A percentile compares a stretch with the other conserved stretches of the same genome.
These are phyloP conservation scores for Penicillium samsonianum DNA, from an alignment of 495 filamentous ascomycete genomes.

Conservation along the genomic window DNA sequence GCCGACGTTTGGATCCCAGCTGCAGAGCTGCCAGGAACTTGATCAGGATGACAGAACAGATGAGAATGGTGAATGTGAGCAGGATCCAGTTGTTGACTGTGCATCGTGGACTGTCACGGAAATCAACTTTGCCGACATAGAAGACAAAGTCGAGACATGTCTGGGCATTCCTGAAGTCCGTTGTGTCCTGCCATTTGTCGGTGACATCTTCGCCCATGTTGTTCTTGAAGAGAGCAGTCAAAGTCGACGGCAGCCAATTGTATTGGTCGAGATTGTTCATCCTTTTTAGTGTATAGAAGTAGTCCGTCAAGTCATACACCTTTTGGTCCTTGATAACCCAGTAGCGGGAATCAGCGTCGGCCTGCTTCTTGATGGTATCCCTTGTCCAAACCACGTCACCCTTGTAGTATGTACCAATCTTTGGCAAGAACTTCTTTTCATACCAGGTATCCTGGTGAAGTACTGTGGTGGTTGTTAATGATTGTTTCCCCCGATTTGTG, in stretches of 20 bases:
- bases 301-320: slow-evolving; percentile 89
- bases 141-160: slow-evolving; percentile 84
- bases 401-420: slow-evolving; percentile 82
- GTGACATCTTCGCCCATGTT: slow-evolving; percentile 81
- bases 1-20: slow-evolving; percentile 87
- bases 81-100: slow-evolving; percentile 92
- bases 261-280: slow-evolving; percentile 55
- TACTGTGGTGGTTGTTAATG: slow-evolving; percentile 52
- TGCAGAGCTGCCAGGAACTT: slow-evolving; percentile 96
- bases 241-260: slow-evolving; percentile 64
- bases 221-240: slow-evolving; percentile 67
- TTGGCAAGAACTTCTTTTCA: slow-evolving; percentile 65
- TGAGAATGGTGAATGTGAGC: slow-evolving; percentile 77
- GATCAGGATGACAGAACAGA: slow-evolving; percentile 75
- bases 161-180: slow-evolving; percentile 55
- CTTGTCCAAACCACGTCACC: slow-evolving; percentile 79
- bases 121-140: slow-evolving; percentile 81
- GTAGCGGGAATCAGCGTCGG: slow-evolving; percentile 64
- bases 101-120: slow-evolving; percentile 73
- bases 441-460: slow-evolving; percentile 77
- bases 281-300: slow-evolving; percentile 67
- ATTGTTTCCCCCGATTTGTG: slow-evolving; percentile 67
- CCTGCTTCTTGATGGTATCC: slow-evolving; percentile 51
- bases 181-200: slow-evolving; percentile 56
- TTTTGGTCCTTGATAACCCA: slow-evolving; percentile 78